Base-by-base conservation (phyloP, 2,329 filamentous ascomycete species). In the Colletotrichum tropicale region DNA sequence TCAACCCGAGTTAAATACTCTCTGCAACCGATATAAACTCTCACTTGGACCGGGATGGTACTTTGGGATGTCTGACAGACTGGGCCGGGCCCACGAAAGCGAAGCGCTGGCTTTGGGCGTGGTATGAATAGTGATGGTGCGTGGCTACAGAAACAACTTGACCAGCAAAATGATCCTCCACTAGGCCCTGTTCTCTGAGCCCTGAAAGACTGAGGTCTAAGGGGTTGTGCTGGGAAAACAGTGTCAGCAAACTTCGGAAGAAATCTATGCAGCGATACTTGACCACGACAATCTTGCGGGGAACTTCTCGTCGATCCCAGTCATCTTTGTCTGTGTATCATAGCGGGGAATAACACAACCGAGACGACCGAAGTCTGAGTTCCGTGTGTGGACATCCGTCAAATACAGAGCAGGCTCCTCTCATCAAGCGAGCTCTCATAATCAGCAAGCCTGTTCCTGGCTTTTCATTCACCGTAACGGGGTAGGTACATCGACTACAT, bases 41-140 rank as follows among this genome's bases (percentile, higher is more conserved):
- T 4, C 3, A 24, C 24, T 24, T 24, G 24, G 24, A 3, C 4
- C 24, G 24, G 24, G 24, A 24, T n/a, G n/a, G n/a, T n/a, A n/a
- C n/a, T n/a, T n/a, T n/a, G n/a, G n/a, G n/a, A n/a, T n/a, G n/a
- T n/a, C n/a, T 0, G 5, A 18, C 36, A 1, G 8, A 18, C 15
- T 1, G 5, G 8, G 36, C 2, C 3, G 1, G 36, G 6, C 1
- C 8, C 36, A 43, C 16, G 1, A 3, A 43, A 9, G 5, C 36
- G 5, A 10, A 8, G 3, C 16, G 2, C 8, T 3, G 1, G n/a
- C 38, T 48, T n/a, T 0, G 9, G 38, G 0, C 1, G 9, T 48
- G 18, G 9, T 7, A 48, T 12, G n/a, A 48, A n/a, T n/a, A n/a
- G 38, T 4, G 3, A 0, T 12, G 38, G 3, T 48, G 18, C 9